Evolutionary conservation across 2,329 filamentous ascomycete species (phyloP), one percentile per base, ranked within the genome.

Genomic region (Aspergillus proliferans): DNA sequence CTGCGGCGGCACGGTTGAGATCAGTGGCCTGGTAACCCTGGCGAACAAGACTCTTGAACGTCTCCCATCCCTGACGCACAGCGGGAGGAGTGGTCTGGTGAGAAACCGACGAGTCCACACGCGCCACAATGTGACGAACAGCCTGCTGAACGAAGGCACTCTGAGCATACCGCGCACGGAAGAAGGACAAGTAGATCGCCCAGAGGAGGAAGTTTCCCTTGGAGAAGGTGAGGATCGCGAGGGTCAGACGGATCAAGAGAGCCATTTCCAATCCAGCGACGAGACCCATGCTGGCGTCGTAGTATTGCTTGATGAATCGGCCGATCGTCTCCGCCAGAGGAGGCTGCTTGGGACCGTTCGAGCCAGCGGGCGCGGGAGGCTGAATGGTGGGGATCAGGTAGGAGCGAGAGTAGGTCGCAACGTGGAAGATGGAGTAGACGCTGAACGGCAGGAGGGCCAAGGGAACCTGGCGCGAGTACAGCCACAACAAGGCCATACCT

Each of bases 361-460:
- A 9, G 18, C 21, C 68, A 43, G 47, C 56, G 42, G 66, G 65
- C 57, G 79, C 76, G 51, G 84, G 79, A 14, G 90, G 88, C 63
- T 86, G 79, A 62, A 98, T 67, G 55, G 88, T 89, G 52, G 93
- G 93, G 62, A 98, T 87, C 57, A 98, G 75, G 76, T 95, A 95
- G 69, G 87, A 87, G 70, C 93, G 90, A 58, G 87, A 88, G 76
- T 98, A 98, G 57, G 93, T 97, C 53, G 91, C 88, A 60, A 97
- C 90, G 75, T 98, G 93, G 84, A 98, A 98, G 72, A 97, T 74
- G 51, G 92, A 97, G 82, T 97, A 98, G 72, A 98, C 88, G 61
- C 84, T 85, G 76, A 95, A 98, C 24, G 93, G 93, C 48, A 96
- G 82, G 63, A 98, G 82, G 48, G 93, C 93, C 61, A 96, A 80